Evolutionary conservation across 2,329 filamentous ascomycete species (phyloP), one percentile per base, ranked within the genome.

Genomic region (Botryotinia narcissicola): DNA sequence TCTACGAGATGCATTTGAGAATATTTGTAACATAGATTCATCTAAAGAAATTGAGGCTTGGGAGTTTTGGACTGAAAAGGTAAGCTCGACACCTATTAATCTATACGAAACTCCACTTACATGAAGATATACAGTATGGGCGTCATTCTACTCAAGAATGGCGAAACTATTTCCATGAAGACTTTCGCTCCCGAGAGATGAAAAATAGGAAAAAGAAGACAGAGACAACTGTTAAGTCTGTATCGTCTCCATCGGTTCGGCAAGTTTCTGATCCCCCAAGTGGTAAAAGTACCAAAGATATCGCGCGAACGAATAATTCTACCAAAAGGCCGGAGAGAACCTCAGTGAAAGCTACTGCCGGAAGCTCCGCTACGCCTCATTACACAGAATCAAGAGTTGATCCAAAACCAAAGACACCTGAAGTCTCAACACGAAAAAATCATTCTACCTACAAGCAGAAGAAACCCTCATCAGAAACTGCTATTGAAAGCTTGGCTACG

Each of bases 101-200:
- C 51, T 48, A 40, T 32, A 69, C 44, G 29, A 51, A 71, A n/a
- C 8, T 32, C 32, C 73, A 59, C 75, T 57, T 22, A 61, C 62
- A 20, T 72, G 14, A 44, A 44, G 20, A n/a, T 20, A 6, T 25
- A 22, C 68, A 81, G 80, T 44, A 81, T 72, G 73, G 74, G 29
- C 73, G 57, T 29, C 80, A 81, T 67, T 78, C 78, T 35, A 75
- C 80, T 29, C 78, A 81, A 75, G 78, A 81, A 75, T 81, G 80
- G 80, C 74, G 73, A 16, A 80, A 79, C 37, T 76, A 77, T 66
- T 81, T 80, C 57, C 72, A 37, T 25, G 74, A 76, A 44, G 54
- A 68, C 42, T 72, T 68, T 40, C 37, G 42, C 2, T 35, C 44
- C n/a, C 51, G 22, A n/a, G 67, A 74, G 35, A 37, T 71, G 60